These are phyloP conservation scores for Inga leiocalycina DNA, from an alignment of 306 rosid species.

Conservation along the genomic window DNA sequence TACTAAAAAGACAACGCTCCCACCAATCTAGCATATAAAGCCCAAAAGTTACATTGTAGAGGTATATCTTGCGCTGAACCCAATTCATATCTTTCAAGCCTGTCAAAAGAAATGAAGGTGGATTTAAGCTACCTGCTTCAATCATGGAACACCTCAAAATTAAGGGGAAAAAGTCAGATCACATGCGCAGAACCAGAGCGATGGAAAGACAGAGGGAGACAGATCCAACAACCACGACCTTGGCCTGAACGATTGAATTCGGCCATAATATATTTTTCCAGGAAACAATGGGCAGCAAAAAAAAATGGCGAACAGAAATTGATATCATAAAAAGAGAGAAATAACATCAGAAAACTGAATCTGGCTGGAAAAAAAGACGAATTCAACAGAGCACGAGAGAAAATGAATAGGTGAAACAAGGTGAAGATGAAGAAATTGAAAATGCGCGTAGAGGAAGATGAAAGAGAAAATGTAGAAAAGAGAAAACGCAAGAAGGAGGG, in stretches of 20 bases:
- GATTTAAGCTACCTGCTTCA: not conserved
- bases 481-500: too few species aligned
- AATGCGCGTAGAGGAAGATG: not conserved
- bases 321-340: not conserved
- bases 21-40: constrained; percentile 96
- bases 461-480: not conserved
- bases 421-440: not conserved
- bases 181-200: not conserved
- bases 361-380: not conserved
- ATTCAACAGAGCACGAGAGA: not conserved
- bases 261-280: not conserved
- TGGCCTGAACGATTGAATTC: not conserved
- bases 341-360: not conserved
- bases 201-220: not conserved
- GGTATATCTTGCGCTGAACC: constrained; percentile 83
- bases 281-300: not conserved
- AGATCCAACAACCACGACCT: constrained; percentile 17
- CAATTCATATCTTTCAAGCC: constrained; percentile 70
- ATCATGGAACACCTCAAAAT: not conserved
- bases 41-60: constrained; percentile 96
- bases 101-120: constrained; percentile 11
- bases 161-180: not conserved
- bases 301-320: not conserved
- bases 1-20: constrained; percentile 93
- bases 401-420: not conserved